A percentile compares a stretch with the other conserved stretches of the same genome.
Evolutionary conservation across 306 rosid genomes (phyloP).

Genomic region (Rosa persica): DNA sequence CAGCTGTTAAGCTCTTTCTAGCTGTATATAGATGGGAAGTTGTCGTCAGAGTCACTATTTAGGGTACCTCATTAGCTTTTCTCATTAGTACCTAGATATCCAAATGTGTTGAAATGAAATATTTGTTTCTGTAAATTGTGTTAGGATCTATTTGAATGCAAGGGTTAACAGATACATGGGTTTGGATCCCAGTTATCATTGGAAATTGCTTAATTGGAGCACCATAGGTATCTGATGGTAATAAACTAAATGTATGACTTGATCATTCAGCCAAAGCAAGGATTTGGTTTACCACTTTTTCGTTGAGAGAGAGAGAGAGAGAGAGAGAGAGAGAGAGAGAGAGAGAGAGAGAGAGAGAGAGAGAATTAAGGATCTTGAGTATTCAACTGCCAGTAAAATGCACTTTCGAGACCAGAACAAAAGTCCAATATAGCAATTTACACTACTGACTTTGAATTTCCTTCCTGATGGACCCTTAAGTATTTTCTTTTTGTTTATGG

Average conservation of each 20-base stretch:
- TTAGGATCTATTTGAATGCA: background rate
- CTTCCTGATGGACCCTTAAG: background rate
- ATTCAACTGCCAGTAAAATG: background rate
- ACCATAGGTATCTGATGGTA: background rate
- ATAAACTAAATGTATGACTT: background rate
- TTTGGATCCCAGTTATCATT: background rate
- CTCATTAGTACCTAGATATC: background rate
- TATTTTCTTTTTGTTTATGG: background rate
- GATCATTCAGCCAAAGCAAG: background rate
- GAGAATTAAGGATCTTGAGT: background rate
- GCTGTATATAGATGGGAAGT: background rate
- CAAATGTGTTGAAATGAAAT: background rate
- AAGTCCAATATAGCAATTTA: background rate
- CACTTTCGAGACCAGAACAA: background rate
- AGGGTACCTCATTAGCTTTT: background rate
- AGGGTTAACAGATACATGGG: background rate
- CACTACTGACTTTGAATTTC: background rate
- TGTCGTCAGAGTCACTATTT: background rate
- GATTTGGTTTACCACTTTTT: too few relatives aligned
- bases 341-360: too few relatives aligned
- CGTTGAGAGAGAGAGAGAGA: too few relatives aligned
- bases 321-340: too few relatives aligned
- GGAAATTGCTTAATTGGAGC: background rate
- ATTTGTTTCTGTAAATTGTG: background rate
- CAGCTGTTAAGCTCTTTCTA: background rate